phyloP scores from a whole-genome alignment of 352 stramenopile genomes.

The Phytophthora hibernalis region DNA sequence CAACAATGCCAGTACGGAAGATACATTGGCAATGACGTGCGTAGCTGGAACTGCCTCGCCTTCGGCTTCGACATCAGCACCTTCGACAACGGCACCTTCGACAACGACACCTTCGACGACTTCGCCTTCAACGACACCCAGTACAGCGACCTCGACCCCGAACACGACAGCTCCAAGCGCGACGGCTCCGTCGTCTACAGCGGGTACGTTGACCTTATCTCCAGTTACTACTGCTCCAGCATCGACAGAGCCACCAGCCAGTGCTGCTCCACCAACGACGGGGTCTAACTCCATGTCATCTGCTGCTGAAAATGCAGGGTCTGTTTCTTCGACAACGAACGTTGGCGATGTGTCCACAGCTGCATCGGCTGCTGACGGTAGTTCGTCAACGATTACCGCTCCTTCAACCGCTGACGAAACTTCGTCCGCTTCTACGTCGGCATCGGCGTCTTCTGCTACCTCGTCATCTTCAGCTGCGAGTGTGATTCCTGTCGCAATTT shows the following conservation, averaged over 20 bases:
- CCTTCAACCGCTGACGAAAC: slow-evolving; percentile 17
- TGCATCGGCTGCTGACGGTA: slow-evolving; percentile 14
- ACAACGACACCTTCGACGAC: not conserved
- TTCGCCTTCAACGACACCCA: not conserved
- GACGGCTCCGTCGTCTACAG: slow-evolving; percentile 9
- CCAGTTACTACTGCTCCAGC: slow-evolving; percentile 5
- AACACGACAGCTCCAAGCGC: slow-evolving; percentile 10
- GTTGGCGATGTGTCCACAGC: slow-evolving; percentile 28
- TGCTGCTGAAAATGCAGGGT: slow-evolving; percentile 39
- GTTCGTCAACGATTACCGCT: slow-evolving; percentile 8
- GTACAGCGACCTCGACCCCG: slow-evolving; percentile 4
- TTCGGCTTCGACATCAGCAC: slow-evolving; percentile 10
- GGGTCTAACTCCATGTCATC: slow-evolving; percentile 36
- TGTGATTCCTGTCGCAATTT: slow-evolving; percentile 22
- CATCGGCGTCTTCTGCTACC: slow-evolving; percentile 24
- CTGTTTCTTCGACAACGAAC: slow-evolving; percentile 19
- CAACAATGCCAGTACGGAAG: slow-evolving; percentile 44
- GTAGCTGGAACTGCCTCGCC: slow-evolving; percentile 36
- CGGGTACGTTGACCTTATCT: slow-evolving; percentile 5
- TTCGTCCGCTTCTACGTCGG: slow-evolving; percentile 18
- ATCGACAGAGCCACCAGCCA: slow-evolving; percentile 5
- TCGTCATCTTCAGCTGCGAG: slow-evolving; percentile 28
- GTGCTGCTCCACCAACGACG: slow-evolving; percentile 6
- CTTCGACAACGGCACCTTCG: slow-evolving; percentile 11
- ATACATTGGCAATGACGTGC: slow-evolving; percentile 57